Evolutionary conservation across 345 rosid genomes (phyloP).

Genomic region (Eucalyptus grandis): DNA sequence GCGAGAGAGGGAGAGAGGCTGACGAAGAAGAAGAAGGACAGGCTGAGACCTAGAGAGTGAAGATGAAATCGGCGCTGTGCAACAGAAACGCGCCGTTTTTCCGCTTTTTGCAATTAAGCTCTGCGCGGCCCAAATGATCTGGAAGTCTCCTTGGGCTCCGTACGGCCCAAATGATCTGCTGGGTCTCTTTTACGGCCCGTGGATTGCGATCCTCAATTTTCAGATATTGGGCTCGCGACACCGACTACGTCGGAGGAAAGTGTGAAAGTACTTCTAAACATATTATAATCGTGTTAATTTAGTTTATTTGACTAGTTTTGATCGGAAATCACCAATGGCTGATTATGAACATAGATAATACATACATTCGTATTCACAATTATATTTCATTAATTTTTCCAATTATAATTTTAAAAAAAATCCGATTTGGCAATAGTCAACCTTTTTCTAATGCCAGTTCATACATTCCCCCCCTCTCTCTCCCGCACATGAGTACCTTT

Average conservation of each 20-base stretch:
- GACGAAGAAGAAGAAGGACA: not conserved
- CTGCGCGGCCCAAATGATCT: not conserved
- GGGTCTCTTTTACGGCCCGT: not conserved
- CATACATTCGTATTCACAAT: not conserved
- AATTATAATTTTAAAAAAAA: not conserved
- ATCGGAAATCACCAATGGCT: fast-evolving
- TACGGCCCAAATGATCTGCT: not conserved
- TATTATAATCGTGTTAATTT: too few species aligned
- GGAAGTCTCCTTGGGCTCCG: not conserved
- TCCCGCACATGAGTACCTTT: too few species aligned
- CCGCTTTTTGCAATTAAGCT: not conserved
- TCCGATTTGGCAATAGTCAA: not conserved
- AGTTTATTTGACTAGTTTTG: fast-evolving
- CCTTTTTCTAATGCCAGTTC: too few species aligned
- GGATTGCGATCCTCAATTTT: not conserved
- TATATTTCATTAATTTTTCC: not conserved
- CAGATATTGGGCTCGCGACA: not conserved
- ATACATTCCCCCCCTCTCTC: not conserved
- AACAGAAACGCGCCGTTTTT: not conserved
- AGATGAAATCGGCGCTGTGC: not conserved
- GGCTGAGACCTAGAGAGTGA: not conserved
- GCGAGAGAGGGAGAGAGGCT: not conserved
- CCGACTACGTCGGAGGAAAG: not conserved
- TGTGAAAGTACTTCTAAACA: too few species aligned
- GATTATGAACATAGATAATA: not conserved